Percentiles rank a stretch among this genome's conserved stretches.
Evolutionary conservation across 768 basidiomycete genomes (phyloP).

Genomic region (Thelephora aurantiotincta): DNA sequence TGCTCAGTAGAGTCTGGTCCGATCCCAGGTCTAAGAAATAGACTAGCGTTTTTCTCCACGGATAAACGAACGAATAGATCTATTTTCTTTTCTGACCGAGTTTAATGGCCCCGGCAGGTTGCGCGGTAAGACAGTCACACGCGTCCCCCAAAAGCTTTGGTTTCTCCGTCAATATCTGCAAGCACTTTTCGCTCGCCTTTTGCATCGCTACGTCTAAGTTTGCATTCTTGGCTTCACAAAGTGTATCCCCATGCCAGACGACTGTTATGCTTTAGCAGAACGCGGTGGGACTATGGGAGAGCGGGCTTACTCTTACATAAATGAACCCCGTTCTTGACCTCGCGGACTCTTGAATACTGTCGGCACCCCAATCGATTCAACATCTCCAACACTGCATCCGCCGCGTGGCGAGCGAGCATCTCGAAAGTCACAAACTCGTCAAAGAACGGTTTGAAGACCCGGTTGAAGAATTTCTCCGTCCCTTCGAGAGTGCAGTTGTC

Average conservation of each 20-base stretch:
- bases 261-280: constrained; percentile 25
- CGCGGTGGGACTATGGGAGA: constrained; percentile 1
- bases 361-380: constrained; percentile 63
- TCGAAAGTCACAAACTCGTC: constrained; percentile 60
- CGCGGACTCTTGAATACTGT: constrained; percentile 44
- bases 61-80: not conserved
- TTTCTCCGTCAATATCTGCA: constrained; percentile 57
- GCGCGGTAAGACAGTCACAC: constrained; percentile 46
- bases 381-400: constrained; percentile 58
- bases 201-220: constrained; percentile 42
- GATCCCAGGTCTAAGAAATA: not conserved
- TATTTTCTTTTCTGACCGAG: not conserved
- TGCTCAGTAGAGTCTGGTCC: not conserved
- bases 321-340: constrained; percentile 20
- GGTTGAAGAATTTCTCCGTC: constrained; percentile 50
- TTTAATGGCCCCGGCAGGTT: constrained; percentile 12
- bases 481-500: constrained; percentile 54
- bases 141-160: constrained; percentile 42
- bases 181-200: constrained; percentile 44
- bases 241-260: constrained; percentile 47
- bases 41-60: not conserved
- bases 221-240: constrained; percentile 42
- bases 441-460: constrained; percentile 62
- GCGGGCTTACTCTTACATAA: constrained; percentile 38
- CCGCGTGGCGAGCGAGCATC: constrained; percentile 66